Base-by-base conservation (phyloP, 805 yeast species). In the Wickerhamomyces tratensis region DNA sequence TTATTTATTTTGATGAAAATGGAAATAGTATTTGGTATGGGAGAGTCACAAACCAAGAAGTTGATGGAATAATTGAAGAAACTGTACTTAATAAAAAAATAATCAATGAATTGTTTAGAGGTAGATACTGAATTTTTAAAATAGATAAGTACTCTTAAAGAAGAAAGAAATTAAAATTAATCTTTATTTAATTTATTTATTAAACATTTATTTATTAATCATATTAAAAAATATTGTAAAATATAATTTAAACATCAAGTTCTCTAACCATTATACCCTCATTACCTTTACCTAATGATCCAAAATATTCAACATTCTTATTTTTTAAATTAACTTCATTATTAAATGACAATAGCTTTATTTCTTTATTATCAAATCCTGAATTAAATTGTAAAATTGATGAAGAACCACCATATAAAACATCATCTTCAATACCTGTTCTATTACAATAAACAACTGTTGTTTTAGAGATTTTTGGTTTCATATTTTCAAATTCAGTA, bases 341-440 rank as follows among this genome's bases (percentile, higher is more conserved):
- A 14, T 50, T 43, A 0, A 55, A 54, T 5, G 53, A 49, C 25
- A 47, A 47, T 0, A 12, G 34, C 2, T 13, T 12, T 9, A 9
- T 29, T 31, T 31, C 13, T 6, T 31, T 13, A 12, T 31, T 12
- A 11, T 31, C 11, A 31, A 12, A 31, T 8, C 34, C 34, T 8
- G 34, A 13, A 46, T 68, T 68, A 49, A 83, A 82, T 46, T 74
- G 71, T 37, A 75, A 58, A 5, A 86, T 74, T 2, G 66, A 68
- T 4, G 77, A 66, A 1, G 85, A 71, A 5, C 94, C 91, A 1
- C 80, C 87, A 48, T 82, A 86, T 47, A 77, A 59, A 2, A 78
- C 72, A 36, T 71, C 74, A 39, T 68, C 79, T 56, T 88, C 96
- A n/a, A 81, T 64, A 0, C 97, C 97, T 9, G 76, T 64, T 47